A percentile compares a stretch with the other conserved stretches of the same genome.
phyloP scores from a whole-genome alignment of 768 basidiomycete species.

The Mycena olivaceomarginata region DNA sequence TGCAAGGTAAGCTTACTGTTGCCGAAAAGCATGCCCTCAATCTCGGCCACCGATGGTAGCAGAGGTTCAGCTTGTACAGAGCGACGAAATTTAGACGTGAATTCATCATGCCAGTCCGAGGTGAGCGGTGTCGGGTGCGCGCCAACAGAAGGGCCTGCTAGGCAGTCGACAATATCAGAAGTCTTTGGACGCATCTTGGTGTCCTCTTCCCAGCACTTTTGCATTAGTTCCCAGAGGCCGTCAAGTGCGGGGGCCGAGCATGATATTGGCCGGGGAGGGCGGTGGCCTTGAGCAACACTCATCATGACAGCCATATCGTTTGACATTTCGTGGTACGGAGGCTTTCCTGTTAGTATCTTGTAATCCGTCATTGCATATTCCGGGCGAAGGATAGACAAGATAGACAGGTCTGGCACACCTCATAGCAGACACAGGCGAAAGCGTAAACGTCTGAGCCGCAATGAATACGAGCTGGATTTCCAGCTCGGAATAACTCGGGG shows the following conservation, averaged over 20 bases:
- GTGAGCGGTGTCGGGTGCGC: constrained; percentile 20
- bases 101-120: constrained; percentile 23
- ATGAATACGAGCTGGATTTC: constrained; percentile 28
- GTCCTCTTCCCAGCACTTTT: constrained; percentile 17
- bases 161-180: neutral
- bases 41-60: neutral
- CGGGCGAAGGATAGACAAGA: neutral
- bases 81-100: constrained; percentile 32
- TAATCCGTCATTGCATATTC: neutral
- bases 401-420: constrained; percentile 42
- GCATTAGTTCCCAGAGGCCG: constrained; percentile 20
- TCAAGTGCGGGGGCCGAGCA: neutral
- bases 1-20: neutral
- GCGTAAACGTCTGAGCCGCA: constrained; percentile 62
- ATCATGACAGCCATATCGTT: constrained; percentile 12
- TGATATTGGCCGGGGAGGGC: neutral
- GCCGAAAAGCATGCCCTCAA: constrained; percentile 12
- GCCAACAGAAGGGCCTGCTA: neutral
- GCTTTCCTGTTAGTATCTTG: constrained; percentile 11
- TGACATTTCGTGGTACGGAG: constrained; percentile 6
- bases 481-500: constrained; percentile 56
- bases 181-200: constrained; percentile 2
- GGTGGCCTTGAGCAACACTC: neutral
- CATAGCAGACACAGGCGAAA: constrained; percentile 61
- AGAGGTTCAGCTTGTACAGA: neutral